Evolutionary conservation across 495 filamentous ascomycete genomes (phyloP), one percentile per base, ranked within the genome.

Genomic region (Mytilinidion resinicola): DNA sequence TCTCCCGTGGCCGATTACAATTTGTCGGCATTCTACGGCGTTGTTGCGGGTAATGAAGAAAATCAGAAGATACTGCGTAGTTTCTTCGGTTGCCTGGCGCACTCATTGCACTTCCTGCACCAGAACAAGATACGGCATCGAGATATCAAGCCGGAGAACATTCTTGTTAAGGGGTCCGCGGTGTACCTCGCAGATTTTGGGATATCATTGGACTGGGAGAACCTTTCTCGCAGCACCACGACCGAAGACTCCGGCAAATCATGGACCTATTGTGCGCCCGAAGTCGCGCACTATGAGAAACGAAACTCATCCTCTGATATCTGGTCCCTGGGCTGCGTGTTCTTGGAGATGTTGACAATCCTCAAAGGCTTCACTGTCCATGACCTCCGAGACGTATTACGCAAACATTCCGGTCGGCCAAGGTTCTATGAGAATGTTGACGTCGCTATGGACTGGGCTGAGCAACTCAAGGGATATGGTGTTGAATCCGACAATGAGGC

Each of bases 141-240:
- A 48, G 77, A 78, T 50, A 74, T 79, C 57, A 79, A 78, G 60
- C 76, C 75, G 1, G 65, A 69, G 30, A 79, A 79, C 52, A 72
- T 78, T 39, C 69, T 79, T 14, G 69, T 78, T 10, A 73, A 77
- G 54, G 59, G 67, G 14, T 61, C 60, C 10, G 35, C 66, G 9
- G 70, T 77, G 1, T 56, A 72, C 8, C 57, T 76, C 2, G 72
- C 75, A 17, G 76, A 78, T 60, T 79, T 79, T 63, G 75, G 77
- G 11, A 51, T 51, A 15, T 19, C 48, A 9, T 25, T 51, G 15
- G 48, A 51, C 48, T 51, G 48, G 48, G 30, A 36, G 15, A 25
- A 51, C n/a, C 17, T n/a, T 2, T 15, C 15, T n/a, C 21, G 42
- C 8, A 20, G 42, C 42, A 46, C 42, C 20, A 46, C 42, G 42